Base-by-base conservation (phyloP, 495 filamentous ascomycete genomes). In the Mytilinidion resinicola region DNA sequence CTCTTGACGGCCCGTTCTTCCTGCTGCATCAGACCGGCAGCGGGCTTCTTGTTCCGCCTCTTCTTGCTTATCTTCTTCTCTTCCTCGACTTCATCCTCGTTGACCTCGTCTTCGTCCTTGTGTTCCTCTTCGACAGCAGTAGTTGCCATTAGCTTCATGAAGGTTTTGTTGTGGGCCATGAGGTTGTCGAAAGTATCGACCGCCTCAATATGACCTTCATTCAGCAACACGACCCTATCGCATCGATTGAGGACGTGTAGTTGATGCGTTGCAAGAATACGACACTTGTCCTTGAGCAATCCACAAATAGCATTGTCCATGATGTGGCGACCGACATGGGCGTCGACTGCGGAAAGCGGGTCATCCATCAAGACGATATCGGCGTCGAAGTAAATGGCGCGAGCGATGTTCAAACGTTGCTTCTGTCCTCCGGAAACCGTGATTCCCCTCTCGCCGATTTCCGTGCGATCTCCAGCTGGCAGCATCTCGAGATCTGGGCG, bases 301-400 rank as follows among this genome's bases (percentile, higher is more conserved):
- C 92, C 93, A 48, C 90, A 84, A 48, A 98, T 96, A 37, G 90
- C 93, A 56, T 95, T 85, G 67, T 96, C 91, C 76, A 98, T 96
- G 68, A 98, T 93, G 69, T 96, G 92, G 14, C 88, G 84, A 11
- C 92, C 93, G 15, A 79, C 78, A 53, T 77, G 73, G 10, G 76
- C 72, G 65, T 82, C 79, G 17, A 83, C 74, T 8, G 80, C 79
- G 10, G 74, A 78, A 0, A 83, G 65, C 9, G 74, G 75, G 62
- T 82, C 80, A 57, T 82, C 80, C 63, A 82, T 68, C 11, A 82
- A 56, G 0, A 79, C 64, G 37, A 81, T 72, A 41, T 76, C 72
- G 33, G 76, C 70, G 53, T 76, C 68, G 49, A 80, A 80, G 67
- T 81, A 83, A 37, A 82, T 74, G 21, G 80, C 80, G 15, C 80